Conservation (phyloP, 73 alveolate genomes). For the Stentor coeruleus region DNA sequence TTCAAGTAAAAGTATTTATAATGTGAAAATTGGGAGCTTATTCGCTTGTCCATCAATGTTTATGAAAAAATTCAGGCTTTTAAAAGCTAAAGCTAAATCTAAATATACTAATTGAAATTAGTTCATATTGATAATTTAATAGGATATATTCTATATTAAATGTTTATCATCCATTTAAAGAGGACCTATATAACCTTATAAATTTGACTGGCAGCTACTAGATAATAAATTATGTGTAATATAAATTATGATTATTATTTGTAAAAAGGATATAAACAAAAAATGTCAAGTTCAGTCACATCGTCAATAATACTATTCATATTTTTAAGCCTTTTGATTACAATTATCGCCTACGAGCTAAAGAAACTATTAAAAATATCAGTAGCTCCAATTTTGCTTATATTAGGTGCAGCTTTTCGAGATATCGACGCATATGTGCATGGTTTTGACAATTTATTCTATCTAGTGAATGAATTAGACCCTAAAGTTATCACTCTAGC, state of each 20-base stretch:
- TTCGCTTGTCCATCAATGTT: neutral
- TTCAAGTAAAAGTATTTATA: neutral
- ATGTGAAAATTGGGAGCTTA: neutral
- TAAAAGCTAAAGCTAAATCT: too few relatives aligned
- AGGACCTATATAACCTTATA: too few relatives aligned
- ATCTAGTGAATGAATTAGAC: neutral
- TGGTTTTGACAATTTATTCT: neutral
- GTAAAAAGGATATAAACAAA: too few relatives aligned
- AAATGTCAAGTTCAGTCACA: neutral
- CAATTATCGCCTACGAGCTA: neutral
- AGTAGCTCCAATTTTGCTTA: conserved; percentile 11
- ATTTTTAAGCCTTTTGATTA: neutral
- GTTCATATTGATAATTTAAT: too few relatives aligned
- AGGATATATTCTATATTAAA: too few relatives aligned
- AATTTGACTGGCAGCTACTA: too few relatives aligned
- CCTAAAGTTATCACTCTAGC: conserved; percentile 8
- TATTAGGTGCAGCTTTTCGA: neutral
- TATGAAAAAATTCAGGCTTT: too few relatives aligned
- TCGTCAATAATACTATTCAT: neutral
- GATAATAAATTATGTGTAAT: too few relatives aligned
- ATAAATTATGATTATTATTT: too few relatives aligned
- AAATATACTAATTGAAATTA: too few relatives aligned
- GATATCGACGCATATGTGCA: neutral
- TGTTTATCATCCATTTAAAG: too few relatives aligned
- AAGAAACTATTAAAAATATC: neutral